Conservation (phyloP, 1,284 basidiomycete species). For the Baeospora myosura region DNA sequence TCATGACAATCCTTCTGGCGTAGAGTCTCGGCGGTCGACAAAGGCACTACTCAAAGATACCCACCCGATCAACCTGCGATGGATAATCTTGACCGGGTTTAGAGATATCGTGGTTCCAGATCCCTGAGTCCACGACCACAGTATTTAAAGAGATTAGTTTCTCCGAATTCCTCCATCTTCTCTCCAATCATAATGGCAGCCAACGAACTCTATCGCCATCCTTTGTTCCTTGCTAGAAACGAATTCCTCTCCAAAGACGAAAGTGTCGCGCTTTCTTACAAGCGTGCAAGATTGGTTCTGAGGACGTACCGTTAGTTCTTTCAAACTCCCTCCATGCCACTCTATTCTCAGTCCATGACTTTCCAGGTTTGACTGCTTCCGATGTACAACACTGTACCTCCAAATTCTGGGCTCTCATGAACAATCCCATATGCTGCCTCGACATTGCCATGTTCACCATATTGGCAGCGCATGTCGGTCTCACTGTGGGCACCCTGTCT, state of each 20-base stretch:
- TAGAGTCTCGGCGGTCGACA: no score
- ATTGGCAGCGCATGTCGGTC: slow-evolving; percentile 39
- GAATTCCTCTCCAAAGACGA: slow-evolving; percentile 39
- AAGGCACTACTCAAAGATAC: no score
- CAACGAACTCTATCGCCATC: slow-evolving; percentile 33
- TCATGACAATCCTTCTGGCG: no score
- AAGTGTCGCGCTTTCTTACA: slow-evolving; percentile 39
- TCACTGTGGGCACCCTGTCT: slow-evolving; percentile 42
- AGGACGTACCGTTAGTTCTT: slow-evolving; percentile 36
- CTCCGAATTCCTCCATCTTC: no score
- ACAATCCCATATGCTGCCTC: slow-evolving; percentile 39
- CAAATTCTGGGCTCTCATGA: slow-evolving; percentile 41
- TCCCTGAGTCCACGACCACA: no score
- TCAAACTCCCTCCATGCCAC: not conserved
- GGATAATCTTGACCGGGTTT: no score
- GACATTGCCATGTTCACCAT: slow-evolving; percentile 45
- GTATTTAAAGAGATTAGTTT: no score
- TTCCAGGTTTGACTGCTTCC: slow-evolving; percentile 30
- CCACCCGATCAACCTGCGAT: no score
- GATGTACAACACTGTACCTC: slow-evolving; percentile 40
- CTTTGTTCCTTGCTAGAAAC: slow-evolving; percentile 34
- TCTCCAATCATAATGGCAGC: no score
- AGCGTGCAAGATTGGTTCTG: slow-evolving; percentile 37
- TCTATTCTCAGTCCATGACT: slow-evolving; percentile 4
- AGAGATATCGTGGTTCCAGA: no score